Base-by-base conservation (phyloP, 768 basidiomycete species). In the Vararia minispora region DNA sequence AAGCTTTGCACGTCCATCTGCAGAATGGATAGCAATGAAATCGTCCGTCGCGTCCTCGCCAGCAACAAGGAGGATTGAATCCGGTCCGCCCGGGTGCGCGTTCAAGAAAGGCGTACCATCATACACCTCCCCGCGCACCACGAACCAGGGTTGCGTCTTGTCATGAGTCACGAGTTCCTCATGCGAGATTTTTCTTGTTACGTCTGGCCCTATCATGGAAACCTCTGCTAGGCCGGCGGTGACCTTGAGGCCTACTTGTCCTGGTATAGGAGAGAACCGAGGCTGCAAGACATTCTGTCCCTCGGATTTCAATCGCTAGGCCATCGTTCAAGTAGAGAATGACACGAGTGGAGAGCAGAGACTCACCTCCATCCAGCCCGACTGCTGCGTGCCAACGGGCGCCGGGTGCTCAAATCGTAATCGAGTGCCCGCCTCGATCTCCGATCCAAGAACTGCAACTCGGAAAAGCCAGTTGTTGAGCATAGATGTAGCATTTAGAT, bases 391-490 rank as follows among this genome's bases (percentile, higher is more conserved):
- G 5, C 71, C 74, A 1, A 65, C 68, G 48, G 65, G 56, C 2
- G 75, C 72, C 0, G 76, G 76, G 52, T 79, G 76, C 53, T 78
- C 75, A 48, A 76, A 77, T 4, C 46, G 53, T 8, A 77, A 51
- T 2, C 49, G 33, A 9, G 42, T 39, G 1, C 44, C 42, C 14
- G 48, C 53, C 1, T 55, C 54, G 3, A 49, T 46, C 21, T 56
- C 58, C 2, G 55, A 51, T 16, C 53, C 58, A 47, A 63, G 62
- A 16, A 77, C 56, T 5, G 62, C 67, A 25, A 77, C 68, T 27
- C 72, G 57, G 50, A 76, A 79, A 72, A 73, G 76, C 65, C 68
- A 60, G 35, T 69, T 71, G 40, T 77, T 76, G 70, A 77, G 69
- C 76, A 76, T 76, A 10, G 65, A 64, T 11, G 69, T 66, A n/a